phyloP scores from a whole-genome alignment of 2,329 filamentous ascomycete species.

The Diaporthe sp. region DNA sequence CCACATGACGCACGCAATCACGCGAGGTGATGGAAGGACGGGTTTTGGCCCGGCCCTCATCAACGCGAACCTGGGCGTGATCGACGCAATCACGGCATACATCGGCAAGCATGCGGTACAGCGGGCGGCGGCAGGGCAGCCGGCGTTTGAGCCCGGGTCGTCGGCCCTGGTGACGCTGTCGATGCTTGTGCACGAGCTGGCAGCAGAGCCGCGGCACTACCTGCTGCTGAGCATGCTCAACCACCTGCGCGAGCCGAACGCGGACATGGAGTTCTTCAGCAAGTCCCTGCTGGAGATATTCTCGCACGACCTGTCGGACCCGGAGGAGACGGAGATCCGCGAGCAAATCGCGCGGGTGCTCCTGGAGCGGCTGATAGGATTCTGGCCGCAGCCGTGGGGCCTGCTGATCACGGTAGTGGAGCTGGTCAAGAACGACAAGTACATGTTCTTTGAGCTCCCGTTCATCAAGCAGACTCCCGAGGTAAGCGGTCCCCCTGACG shows the following conservation, averaged over 20 bases:
- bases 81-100: constrained; percentile 88
- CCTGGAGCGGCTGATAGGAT: constrained; percentile 87
- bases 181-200: constrained; percentile 80
- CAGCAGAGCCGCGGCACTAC: constrained; percentile 85
- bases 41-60: constrained; percentile 77
- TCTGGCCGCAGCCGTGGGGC: constrained; percentile 96
- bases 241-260: constrained; percentile 90
- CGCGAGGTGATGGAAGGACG: constrained; percentile 69
- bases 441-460: constrained; percentile 91
- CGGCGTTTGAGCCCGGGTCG: constrained; percentile 74
- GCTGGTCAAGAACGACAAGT: constrained; percentile 90
- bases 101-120: constrained; percentile 81
- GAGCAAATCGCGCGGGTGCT: constrained; percentile 92
- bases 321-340: constrained; percentile 85
- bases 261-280: constrained; percentile 93
- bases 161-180: constrained; percentile 81
- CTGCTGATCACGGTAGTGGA: constrained; percentile 90
- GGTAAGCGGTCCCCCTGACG: constrained; percentile 62
- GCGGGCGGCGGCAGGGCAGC: constrained; percentile 70
- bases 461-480: constrained; percentile 93
- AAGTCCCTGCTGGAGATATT: constrained; percentile 89
- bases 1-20: constrained; percentile 81
- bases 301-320: constrained; percentile 78
- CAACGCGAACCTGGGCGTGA: constrained; percentile 76
- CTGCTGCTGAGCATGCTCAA: constrained; percentile 88